A percentile compares a stretch with the other conserved stretches of the same genome.
Conservation (phyloP, 1,139 yeast species). For the Eremothecium coryli region DNA sequence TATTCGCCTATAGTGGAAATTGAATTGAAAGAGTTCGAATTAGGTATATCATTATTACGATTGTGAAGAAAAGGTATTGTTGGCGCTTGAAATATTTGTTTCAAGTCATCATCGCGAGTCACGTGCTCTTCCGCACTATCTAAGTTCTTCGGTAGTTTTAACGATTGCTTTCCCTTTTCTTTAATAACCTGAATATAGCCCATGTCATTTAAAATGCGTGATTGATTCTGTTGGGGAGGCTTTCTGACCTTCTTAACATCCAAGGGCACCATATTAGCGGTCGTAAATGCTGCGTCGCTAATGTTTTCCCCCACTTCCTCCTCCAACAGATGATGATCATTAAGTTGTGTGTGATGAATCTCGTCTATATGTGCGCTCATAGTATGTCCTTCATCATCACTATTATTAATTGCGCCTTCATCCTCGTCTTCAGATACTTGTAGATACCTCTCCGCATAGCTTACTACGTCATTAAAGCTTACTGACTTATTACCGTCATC, state of each 20-base stretch:
- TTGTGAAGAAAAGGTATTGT: conserved; percentile 22
- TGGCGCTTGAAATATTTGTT: conserved; percentile 28
- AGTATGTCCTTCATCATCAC: conserved; percentile 10
- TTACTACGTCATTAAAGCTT: conserved; percentile 31
- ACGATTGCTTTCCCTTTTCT: conserved; percentile 1
- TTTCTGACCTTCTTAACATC: conserved; percentile 23
- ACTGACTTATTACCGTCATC: conserved; percentile 29
- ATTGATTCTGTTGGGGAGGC: conserved; percentile 8
- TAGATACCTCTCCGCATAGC: conserved; percentile 28
- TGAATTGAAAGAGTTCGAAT: conserved; percentile 26
- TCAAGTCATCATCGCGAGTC: conserved; percentile 16
- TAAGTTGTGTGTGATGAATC: conserved; percentile 20
- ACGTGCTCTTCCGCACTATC: conserved; percentile 1
- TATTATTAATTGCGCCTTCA: conserved; percentile 15
- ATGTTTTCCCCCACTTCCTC: conserved; percentile 31
- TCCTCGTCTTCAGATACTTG: conserved; percentile 20
- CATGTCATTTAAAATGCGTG: conserved; percentile 1
- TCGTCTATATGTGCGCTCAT: conserved; percentile 17
- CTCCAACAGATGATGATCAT: conserved; percentile 13
- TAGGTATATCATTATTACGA: conserved; percentile 15
- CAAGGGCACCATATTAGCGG: conserved; percentile 23
- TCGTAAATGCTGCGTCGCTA: conserved; percentile 29
- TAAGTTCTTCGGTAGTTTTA: conserved; percentile 1
- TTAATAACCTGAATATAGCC: neutral
- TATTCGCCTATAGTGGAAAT: conserved; percentile 35